Percentiles rank a stretch among this genome's conserved stretches.
Evolutionary conservation across 75 land plant genomes (phyloP).

Genomic region (Pinus albicaulis): DNA sequence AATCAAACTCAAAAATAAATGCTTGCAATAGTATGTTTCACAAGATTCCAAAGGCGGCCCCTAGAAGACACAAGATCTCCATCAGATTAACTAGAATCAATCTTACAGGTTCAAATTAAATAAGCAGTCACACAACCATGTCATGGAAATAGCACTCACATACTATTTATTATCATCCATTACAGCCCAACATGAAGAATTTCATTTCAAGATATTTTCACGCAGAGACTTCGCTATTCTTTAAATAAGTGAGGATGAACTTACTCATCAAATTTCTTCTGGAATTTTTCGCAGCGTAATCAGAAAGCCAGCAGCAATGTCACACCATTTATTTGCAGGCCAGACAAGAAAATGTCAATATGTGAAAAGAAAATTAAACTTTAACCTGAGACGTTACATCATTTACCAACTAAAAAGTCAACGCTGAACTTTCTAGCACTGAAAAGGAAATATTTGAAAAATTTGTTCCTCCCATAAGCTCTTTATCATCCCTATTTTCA

Average conservation of each 20-base stretch:
- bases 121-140: background rate
- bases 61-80: background rate
- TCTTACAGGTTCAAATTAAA: background rate
- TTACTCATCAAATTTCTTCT: conserved; percentile 84
- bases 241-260: conserved; percentile 19
- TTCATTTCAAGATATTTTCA: background rate
- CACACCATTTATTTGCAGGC: background rate
- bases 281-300: conserved; percentile 8
- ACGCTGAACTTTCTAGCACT: background rate
- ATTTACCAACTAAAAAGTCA: background rate
- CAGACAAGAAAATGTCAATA: background rate
- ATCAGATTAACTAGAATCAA: background rate
- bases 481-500: background rate
- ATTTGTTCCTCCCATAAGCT: background rate
- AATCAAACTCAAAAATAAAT: background rate
- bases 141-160: background rate
- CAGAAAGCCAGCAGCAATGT: background rate
- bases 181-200: background rate
- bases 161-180: background rate
- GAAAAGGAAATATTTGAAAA: background rate
- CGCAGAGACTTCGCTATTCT: background rate
- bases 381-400: background rate
- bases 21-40: background rate
- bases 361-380: background rate
- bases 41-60: background rate